phyloP scores from a whole-genome alignment of 1,284 basidiomycete species.

The Sporisorium iseilematis-ciliati region DNA sequence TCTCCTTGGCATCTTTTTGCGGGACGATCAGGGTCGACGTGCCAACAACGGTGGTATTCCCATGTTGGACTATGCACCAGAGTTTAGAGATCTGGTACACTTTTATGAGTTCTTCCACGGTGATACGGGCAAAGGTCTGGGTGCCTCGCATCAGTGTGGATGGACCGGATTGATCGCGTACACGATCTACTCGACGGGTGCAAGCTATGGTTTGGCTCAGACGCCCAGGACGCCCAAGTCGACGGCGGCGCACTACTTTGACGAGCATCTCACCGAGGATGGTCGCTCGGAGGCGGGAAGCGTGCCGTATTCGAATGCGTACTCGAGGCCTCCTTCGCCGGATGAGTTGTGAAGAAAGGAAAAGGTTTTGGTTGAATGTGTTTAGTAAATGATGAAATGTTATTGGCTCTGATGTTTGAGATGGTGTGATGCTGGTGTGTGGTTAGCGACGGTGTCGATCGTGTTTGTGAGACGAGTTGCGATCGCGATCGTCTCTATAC shows the following conservation, averaged over 20 bases:
- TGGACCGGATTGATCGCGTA: constrained; percentile 75
- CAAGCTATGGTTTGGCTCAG: constrained; percentile 60
- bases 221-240: constrained; percentile 81
- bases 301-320: constrained; percentile 50
- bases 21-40: constrained; percentile 84
- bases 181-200: constrained; percentile 76
- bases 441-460: neutral
- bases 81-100: constrained; percentile 95
- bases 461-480: neutral
- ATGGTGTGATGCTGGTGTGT: neutral
- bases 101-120: constrained; percentile 99
- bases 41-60: constrained; percentile 91
- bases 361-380: neutral
- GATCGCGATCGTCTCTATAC: neutral
- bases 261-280: constrained; percentile 65
- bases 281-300: constrained; percentile 57
- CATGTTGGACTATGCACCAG: constrained; percentile 89
- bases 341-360: constrained; percentile 53
- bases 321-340: constrained; percentile 60
- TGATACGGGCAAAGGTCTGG: constrained; percentile 85
- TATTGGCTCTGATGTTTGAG: neutral
- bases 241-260: constrained; percentile 89
- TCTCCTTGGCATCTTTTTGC: constrained; percentile 94
- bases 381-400: constrained; percentile 24
- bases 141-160: constrained; percentile 96